Evolutionary conservation across 495 filamentous ascomycete species (phyloP).

Genomic region (Penicillium fimorum): DNA sequence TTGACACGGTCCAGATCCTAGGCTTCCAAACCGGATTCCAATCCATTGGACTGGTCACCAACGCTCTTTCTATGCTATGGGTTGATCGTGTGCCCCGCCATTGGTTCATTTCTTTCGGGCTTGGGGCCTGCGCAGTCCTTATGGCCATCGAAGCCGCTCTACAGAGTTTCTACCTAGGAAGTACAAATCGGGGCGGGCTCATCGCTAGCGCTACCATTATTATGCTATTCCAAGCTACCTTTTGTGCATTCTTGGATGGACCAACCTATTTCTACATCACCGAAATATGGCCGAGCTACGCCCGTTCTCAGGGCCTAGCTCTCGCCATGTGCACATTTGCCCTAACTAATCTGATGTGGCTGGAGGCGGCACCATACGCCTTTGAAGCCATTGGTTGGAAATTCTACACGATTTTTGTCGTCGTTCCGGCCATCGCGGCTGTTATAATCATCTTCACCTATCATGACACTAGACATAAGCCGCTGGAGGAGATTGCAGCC

Average conservation of each 20-base stretch:
- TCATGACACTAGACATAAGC: conserved; percentile 5
- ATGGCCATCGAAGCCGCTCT: conserved; percentile 6
- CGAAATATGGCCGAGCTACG: conserved; percentile 8
- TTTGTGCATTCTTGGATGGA: background rate
- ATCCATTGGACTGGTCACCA: conserved; percentile 1
- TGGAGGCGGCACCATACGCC: background rate
- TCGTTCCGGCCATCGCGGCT: conserved; percentile 1
- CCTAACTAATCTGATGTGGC: conserved; percentile 4
- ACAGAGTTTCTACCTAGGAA: conserved; percentile 3
- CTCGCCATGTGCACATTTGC: conserved; percentile 4
- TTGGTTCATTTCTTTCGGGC: conserved; percentile 5
- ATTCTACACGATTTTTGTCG: conserved; percentile 1
- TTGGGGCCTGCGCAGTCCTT: background rate
- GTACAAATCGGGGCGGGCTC: background rate
- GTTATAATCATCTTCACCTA: background rate
- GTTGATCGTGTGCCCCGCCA: conserved; percentile 3
- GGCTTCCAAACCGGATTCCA: conserved; percentile 8
- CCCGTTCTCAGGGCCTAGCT: background rate
- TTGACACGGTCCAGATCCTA: conserved; percentile 4
- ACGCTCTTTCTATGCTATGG: background rate
- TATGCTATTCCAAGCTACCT: conserved; percentile 1
- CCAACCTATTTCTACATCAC: conserved; percentile 6
- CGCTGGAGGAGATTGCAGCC: conserved; percentile 11
- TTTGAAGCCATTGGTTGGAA: conserved; percentile 4
- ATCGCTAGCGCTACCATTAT: conserved; percentile 2